Evolutionary conservation across 768 basidiomycete species (phyloP).

Genomic region (Mycena leptocephala): DNA sequence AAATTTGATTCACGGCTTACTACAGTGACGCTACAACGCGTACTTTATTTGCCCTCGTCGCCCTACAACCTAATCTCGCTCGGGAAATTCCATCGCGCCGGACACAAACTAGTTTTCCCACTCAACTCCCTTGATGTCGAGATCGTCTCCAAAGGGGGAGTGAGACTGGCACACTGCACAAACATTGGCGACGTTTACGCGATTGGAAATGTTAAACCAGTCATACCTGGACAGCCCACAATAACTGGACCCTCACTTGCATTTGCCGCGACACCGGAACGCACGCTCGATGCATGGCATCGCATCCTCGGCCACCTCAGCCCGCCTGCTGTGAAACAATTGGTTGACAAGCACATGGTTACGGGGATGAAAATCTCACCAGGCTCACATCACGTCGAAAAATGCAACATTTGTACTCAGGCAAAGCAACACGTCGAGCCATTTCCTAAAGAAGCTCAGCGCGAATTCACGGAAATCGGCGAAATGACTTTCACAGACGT

Average conservation of each 20-base stretch:
- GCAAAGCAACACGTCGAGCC: slow-evolving; percentile 37
- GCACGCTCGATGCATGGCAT: slow-evolving; percentile 35
- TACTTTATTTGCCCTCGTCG: not conserved
- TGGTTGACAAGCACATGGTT: no score
- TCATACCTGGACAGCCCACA: not conserved
- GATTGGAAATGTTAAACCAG: not conserved
- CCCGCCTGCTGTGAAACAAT: no score
- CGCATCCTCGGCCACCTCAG: no score
- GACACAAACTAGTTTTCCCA: not conserved
- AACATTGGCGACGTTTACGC: slow-evolving; percentile 12
- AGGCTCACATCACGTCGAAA: no score
- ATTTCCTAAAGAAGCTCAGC: slow-evolving; percentile 39
- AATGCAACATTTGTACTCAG: no score
- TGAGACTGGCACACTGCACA: not conserved
- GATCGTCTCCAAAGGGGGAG: not conserved
- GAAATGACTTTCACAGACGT: slow-evolving; percentile 37
- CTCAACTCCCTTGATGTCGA: not conserved
- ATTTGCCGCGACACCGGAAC: slow-evolving; percentile 4
- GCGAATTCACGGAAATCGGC: slow-evolving; percentile 35
- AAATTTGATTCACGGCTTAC: not conserved
- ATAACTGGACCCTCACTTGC: not conserved
- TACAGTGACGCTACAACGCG: slow-evolving; percentile 3
- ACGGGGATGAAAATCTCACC: no score
- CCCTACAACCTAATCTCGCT: slow-evolving; percentile 6
- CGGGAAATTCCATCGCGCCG: slow-evolving; percentile 6